Evolutionary conservation across 345 rosid genomes (phyloP).

Genomic region (Theobroma cacao): DNA sequence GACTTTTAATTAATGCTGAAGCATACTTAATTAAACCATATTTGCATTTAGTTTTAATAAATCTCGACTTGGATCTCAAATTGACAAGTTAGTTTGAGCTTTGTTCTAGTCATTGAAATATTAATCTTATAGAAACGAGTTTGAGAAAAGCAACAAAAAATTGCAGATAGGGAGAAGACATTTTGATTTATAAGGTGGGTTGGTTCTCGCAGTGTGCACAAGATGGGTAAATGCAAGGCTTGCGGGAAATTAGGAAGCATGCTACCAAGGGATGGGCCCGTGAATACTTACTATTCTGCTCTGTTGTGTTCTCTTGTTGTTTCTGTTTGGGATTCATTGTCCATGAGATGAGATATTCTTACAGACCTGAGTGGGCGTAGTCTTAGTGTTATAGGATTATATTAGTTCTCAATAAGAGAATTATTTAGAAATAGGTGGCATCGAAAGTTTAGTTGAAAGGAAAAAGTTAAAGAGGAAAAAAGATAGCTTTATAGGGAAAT

Average conservation of each 20-base stretch:
- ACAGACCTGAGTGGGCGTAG: conserved; percentile 99
- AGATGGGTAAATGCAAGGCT: conserved; percentile 80
- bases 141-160: too few species aligned
- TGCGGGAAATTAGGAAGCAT: conserved; percentile 73
- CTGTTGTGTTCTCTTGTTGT: conserved; percentile 83
- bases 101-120: too few species aligned
- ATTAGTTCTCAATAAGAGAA: conserved; percentile 28
- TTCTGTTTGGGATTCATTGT: conserved; percentile 94
- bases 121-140: too few species aligned
- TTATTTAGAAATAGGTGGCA: conserved; percentile 36
- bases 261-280: conserved; percentile 51
- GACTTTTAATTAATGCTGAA: neutral
- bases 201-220: conserved; percentile 36
- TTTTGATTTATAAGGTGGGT: too few species aligned
- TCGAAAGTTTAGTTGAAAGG: conserved; percentile 15
- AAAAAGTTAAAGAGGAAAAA: conserved; percentile 19
- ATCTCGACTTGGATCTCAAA: neutral
- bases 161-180: too few species aligned
- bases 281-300: conserved; percentile 55
- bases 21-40: neutral
- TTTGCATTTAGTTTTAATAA: neutral
- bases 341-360: conserved; percentile 95
- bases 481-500: conserved; percentile 41
- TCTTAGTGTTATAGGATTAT: conserved; percentile 21
- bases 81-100: too few species aligned